Evolutionary conservation across 23 red algal species (phyloP).

Genomic region (Gracilaria caudata): DNA sequence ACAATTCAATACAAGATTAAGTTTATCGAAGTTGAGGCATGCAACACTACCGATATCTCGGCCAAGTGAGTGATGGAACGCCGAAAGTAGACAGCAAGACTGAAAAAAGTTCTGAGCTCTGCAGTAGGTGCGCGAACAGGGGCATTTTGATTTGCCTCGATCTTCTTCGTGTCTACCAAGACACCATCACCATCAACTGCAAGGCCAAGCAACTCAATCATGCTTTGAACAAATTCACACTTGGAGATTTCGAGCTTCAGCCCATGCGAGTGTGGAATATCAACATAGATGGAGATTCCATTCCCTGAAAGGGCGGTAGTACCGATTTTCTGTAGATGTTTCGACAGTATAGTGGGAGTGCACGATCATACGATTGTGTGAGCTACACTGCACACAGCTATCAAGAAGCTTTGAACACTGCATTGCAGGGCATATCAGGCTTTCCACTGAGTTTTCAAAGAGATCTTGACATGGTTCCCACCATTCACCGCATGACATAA

Average conservation of each 20-base stretch:
- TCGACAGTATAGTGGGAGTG: too few relatives aligned
- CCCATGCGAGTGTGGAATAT: neutral
- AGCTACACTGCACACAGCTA: too few relatives aligned
- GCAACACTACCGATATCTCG: constrained; percentile 2
- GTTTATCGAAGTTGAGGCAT: neutral
- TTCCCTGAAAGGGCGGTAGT: too few relatives aligned
- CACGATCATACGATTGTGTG: too few relatives aligned
- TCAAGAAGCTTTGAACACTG: too few relatives aligned
- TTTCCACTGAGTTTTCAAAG: too few relatives aligned
- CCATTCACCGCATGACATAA: too few relatives aligned
- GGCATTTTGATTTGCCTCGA: neutral
- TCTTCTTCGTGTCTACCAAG: neutral
- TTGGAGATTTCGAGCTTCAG: neutral
- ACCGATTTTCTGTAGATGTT: too few relatives aligned
- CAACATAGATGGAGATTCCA: too few relatives aligned
- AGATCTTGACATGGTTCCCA: too few relatives aligned
- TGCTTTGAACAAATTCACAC: neutral
- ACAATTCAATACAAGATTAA: neutral
- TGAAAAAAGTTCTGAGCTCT: constrained; percentile 20
- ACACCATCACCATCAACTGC: neutral
- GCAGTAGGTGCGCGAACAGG: constrained; percentile 5
- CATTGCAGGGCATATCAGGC: too few relatives aligned
- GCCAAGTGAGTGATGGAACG: constrained; percentile 28
- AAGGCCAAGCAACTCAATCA: neutral
- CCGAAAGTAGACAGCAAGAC: neutral